A percentile compares a stretch with the other conserved stretches of the same genome.
Conservation (phyloP, 768 basidiomycete genomes). For the Lentinula guzmanii region DNA sequence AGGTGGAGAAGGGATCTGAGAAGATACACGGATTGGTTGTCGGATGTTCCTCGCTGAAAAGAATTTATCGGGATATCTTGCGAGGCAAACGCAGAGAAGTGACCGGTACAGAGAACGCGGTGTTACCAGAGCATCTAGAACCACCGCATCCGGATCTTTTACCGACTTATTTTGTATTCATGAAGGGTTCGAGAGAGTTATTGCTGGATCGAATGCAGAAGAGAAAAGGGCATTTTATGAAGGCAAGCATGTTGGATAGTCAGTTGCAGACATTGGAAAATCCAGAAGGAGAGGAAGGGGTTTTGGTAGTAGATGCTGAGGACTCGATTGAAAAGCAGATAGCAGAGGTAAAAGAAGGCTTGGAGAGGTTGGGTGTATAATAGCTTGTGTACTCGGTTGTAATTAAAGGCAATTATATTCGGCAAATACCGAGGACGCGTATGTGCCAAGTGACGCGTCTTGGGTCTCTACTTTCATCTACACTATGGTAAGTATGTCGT, state of each 20-base stretch:
- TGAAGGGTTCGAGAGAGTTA: conserved; percentile 51
- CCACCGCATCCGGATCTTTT: conserved; percentile 26
- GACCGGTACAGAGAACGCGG: conserved; percentile 14
- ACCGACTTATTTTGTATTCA: conserved; percentile 77
- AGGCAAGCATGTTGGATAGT: conserved; percentile 73
- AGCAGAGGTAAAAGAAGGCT: conserved; percentile 31
- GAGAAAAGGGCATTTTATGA: conserved; percentile 78
- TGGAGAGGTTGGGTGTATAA: conserved; percentile 19
- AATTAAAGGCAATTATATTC: not conserved
- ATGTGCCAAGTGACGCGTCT: conserved; percentile 33
- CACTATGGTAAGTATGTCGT: conserved; percentile 40
- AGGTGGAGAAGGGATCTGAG: conserved; percentile 5
- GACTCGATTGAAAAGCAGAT: conserved; percentile 55
- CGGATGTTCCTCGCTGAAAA: conserved; percentile 83
- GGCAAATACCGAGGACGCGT: conserved; percentile 1
- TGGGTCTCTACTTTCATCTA: conserved; percentile 18
- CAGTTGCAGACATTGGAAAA: conserved; percentile 69
- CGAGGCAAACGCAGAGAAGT: conserved; percentile 38
- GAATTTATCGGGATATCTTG: conserved; percentile 74
- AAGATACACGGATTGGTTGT: conserved; percentile 57
- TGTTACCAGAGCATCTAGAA: conserved; percentile 18
- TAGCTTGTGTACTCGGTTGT: not conserved
- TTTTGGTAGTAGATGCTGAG: conserved; percentile 55
- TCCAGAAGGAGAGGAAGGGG: conserved; percentile 61
- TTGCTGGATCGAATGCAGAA: conserved; percentile 59